phyloP scores from a whole-genome alignment of 257 asterid genomes.

The Salvia splendens region DNA sequence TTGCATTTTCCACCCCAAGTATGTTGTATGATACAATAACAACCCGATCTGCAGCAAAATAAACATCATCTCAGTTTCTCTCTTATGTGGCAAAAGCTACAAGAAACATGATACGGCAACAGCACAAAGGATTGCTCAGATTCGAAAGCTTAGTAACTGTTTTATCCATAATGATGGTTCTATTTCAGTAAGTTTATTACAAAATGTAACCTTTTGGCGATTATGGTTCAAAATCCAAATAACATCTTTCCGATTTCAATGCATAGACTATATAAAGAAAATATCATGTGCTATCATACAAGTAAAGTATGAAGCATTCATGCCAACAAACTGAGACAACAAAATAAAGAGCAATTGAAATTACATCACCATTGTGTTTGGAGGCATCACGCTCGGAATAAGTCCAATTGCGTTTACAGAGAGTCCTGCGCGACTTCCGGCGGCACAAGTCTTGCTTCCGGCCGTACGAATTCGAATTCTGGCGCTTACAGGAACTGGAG shows the following conservation, averaged over 20 bases:
- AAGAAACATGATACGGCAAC: neutral
- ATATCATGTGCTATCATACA: neutral
- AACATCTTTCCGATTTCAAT: neutral
- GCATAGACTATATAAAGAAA: neutral
- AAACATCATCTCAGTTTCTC: neutral
- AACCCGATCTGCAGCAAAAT: conserved; percentile 53
- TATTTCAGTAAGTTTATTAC: neutral
- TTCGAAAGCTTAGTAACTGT: neutral
- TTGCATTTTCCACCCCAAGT: conserved; percentile 74
- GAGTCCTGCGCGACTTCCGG: conserved; percentile 29
- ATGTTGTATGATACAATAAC: conserved; percentile 74
- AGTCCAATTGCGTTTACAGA: conserved; percentile 62
- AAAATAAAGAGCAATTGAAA: neutral
- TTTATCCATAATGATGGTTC: conserved; percentile 1
- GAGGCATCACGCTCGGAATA: conserved; percentile 56
- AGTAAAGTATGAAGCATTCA: neutral
- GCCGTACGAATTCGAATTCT: conserved; percentile 18
- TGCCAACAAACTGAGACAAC: neutral
- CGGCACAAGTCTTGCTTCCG: conserved; percentile 31
- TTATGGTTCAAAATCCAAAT: neutral
- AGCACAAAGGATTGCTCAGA: too few species aligned
- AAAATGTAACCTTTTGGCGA: neutral
- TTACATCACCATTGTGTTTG: conserved; percentile 43
- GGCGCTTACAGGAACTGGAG: conserved; percentile 32
- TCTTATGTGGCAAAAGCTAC: conserved; percentile 8